A percentile compares a stretch with the other conserved stretches of the same genome.
Conservation (phyloP, 2,329 filamentous ascomycete species). For the Alternaria angustiovoidea region DNA sequence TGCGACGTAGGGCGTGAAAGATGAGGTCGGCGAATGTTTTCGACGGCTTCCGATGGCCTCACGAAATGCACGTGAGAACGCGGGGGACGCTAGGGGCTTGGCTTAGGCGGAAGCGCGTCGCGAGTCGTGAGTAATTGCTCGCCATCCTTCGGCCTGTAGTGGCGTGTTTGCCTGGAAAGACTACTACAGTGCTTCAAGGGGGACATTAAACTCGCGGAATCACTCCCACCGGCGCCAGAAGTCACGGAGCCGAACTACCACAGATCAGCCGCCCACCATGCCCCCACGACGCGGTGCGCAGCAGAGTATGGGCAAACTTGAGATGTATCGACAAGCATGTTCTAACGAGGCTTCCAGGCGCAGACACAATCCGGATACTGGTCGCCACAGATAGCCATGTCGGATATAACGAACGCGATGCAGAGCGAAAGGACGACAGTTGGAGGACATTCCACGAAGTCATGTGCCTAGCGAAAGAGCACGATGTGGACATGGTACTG, state of each 20-base stretch:
- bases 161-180: background rate
- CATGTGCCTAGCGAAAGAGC: conserved; percentile 83
- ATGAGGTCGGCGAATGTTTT: conserved; percentile 38
- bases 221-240: background rate
- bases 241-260: background rate
- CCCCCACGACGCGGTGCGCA: conserved; percentile 36
- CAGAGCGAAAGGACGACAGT: conserved; percentile 94
- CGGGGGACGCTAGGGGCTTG: conserved; percentile 32
- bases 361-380: conserved; percentile 93
- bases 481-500: conserved; percentile 97
- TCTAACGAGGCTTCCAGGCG: conserved; percentile 49
- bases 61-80: conserved; percentile 38
- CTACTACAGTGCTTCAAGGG: background rate
- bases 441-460: conserved; percentile 97
- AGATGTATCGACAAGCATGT: background rate
- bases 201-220: background rate
- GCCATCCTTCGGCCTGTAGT: background rate
- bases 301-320: conserved; percentile 34
- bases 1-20: conserved; percentile 39
- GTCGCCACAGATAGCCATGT: conserved; percentile 98
- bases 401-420: conserved; percentile 91
- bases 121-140: conserved; percentile 15
- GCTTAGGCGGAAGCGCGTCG: conserved; percentile 44
- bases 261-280: conserved; percentile 25
- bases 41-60: conserved; percentile 26